These are phyloP conservation scores for Ustilago hordei DNA, from an alignment of 1,284 basidiomycete genomes.

Conservation along the genomic window DNA sequence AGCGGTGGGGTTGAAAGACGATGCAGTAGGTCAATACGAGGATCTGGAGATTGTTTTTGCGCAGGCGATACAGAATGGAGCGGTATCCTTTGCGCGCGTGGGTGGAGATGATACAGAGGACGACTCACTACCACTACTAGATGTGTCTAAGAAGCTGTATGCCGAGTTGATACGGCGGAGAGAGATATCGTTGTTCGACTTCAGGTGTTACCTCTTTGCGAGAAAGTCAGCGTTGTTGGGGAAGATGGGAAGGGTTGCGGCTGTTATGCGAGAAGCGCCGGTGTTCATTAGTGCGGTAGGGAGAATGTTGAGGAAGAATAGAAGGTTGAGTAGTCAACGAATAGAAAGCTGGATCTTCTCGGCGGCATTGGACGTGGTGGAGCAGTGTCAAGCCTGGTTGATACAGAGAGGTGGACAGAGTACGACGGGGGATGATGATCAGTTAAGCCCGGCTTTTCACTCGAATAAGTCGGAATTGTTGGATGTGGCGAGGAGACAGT, in stretches of 20 bases:
- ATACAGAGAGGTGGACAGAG: conserved; percentile 47
- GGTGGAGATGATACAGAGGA: conserved; percentile 73
- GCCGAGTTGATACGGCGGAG: conserved; percentile 89
- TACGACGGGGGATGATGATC: conserved; percentile 26
- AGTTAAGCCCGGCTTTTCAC: conserved; percentile 59
- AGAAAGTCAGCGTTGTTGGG: conserved; percentile 84
- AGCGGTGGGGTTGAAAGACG: conserved; percentile 87
- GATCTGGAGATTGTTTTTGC: conserved; percentile 87
- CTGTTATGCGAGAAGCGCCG: conserved; percentile 78
- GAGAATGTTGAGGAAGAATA: conserved; percentile 78
- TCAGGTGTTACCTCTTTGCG: conserved; percentile 89
- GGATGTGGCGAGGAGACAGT: conserved; percentile 80
- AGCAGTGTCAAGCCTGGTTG: conserved; percentile 83
- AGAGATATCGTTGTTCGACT: conserved; percentile 92
- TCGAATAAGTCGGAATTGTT: conserved; percentile 80
- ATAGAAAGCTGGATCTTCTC: conserved; percentile 95
- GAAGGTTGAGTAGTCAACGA: conserved; percentile 74
- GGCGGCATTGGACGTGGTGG: conserved; percentile 85
- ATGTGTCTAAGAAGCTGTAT: conserved; percentile 84
- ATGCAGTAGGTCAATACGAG: conserved; percentile 88
- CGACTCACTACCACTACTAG: conserved; percentile 85
- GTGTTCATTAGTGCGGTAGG: conserved; percentile 85
- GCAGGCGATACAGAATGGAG: conserved; percentile 53
- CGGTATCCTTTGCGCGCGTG: conserved; percentile 47
- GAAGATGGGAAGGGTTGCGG: conserved; percentile 77